These are phyloP conservation scores for Aspergillus aculeatus DNA, from an alignment of 2,329 filamentous ascomycete species.

Conservation along the genomic window DNA sequence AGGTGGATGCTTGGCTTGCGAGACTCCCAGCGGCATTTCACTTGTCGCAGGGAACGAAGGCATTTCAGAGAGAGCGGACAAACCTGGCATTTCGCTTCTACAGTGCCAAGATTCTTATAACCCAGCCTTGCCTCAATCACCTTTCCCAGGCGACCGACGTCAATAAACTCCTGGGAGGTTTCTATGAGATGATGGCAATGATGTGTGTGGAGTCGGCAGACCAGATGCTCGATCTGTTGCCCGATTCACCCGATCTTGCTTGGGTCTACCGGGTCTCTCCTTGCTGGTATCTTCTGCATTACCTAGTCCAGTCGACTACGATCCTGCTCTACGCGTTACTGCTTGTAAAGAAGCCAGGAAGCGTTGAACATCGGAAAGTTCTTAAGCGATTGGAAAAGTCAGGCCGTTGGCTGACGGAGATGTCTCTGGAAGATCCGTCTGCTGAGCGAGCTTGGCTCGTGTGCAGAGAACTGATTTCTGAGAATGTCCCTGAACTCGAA, in stretches of 20 bases:
- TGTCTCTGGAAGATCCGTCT: constrained; percentile 35
- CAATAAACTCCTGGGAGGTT: constrained; percentile 25
- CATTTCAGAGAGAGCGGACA: constrained; percentile 34
- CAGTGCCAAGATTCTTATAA: constrained; percentile 43
- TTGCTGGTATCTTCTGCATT: constrained; percentile 45
- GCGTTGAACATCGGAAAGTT: constrained; percentile 28
- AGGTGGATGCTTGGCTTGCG: constrained; percentile 40
- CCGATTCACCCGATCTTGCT: constrained; percentile 31
- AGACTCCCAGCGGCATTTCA: constrained; percentile 39
- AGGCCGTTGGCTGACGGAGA: constrained; percentile 36
- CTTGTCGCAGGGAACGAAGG: constrained; percentile 29
- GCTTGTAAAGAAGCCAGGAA: constrained; percentile 31
- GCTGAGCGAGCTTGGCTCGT: constrained; percentile 37
- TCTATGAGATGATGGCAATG: constrained; percentile 35
- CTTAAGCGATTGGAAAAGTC: constrained; percentile 34
- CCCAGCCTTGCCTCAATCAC: constrained; percentile 45
- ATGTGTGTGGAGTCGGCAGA: constrained; percentile 39
- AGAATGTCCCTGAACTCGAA: constrained; percentile 18
- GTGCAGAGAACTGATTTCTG: constrained; percentile 28
- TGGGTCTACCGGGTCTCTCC: constrained; percentile 34
- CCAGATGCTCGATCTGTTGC: constrained; percentile 37
- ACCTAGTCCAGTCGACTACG: constrained; percentile 40
- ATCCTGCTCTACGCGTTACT: constrained; percentile 40
- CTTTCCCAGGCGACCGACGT: constrained; percentile 31
- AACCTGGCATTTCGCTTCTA: constrained; percentile 44